Conservation (phyloP, 495 filamentous ascomycete species). For the Haplographium delicatum region DNA sequence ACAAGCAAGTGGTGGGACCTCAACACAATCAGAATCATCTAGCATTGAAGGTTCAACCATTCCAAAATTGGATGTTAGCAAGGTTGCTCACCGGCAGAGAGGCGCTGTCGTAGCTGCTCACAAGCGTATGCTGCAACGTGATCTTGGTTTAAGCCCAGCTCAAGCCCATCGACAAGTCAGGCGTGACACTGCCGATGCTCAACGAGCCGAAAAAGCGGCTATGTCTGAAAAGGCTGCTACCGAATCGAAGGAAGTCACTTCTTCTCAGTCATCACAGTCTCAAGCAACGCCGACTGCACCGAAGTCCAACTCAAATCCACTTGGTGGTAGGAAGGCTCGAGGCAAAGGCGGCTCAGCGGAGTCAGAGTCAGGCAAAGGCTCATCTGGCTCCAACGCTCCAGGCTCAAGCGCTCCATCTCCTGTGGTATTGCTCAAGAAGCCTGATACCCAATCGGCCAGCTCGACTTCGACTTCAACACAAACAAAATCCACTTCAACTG, state of each 20-base stretch:
- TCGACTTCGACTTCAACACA: slow-evolving; percentile 24
- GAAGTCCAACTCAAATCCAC: slow-evolving; percentile 12
- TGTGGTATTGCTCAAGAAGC: slow-evolving; percentile 26
- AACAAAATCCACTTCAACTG: slow-evolving; percentile 20
- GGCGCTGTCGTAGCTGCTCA: slow-evolving; percentile 65
- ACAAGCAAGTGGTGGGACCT: slow-evolving; percentile 41
- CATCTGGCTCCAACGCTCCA: slow-evolving; percentile 22
- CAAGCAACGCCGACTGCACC: slow-evolving; percentile 27
- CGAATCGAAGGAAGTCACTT: slow-evolving; percentile 32
- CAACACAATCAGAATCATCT: slow-evolving; percentile 20
- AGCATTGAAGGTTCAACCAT: background rate
- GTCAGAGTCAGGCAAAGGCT: slow-evolving; percentile 10
- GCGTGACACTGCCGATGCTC: slow-evolving; percentile 45
- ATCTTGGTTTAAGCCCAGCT: slow-evolving; percentile 73
- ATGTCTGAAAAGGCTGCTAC: slow-evolving; percentile 28
- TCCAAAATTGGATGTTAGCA: slow-evolving; percentile 23
- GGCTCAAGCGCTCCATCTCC: slow-evolving; percentile 18
- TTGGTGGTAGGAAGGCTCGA: slow-evolving; percentile 14
- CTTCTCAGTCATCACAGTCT: slow-evolving; percentile 21
- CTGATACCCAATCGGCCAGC: slow-evolving; percentile 15
- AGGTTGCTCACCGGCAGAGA: slow-evolving; percentile 50
- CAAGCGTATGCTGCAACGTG: slow-evolving; percentile 82
- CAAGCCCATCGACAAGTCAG: slow-evolving; percentile 49
- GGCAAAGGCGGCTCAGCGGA: slow-evolving; percentile 9
- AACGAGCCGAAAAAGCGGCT: slow-evolving; percentile 24